Conservation (phyloP, 1,284 basidiomycete species). For the Puccinia coronata region DNA sequence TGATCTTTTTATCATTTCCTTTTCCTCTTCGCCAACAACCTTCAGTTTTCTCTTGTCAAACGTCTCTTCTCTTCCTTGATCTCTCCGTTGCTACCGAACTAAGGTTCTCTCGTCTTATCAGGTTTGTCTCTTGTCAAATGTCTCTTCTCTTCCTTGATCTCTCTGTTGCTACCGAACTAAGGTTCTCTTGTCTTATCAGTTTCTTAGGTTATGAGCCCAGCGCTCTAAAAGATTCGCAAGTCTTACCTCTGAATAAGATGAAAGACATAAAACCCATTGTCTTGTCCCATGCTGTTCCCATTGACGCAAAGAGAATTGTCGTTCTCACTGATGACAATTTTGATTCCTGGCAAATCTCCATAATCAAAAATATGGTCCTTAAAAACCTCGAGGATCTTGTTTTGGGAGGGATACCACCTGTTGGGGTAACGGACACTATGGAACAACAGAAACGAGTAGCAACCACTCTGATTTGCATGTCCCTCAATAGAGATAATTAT, state of each 20-base stretch:
- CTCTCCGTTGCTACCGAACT: no score
- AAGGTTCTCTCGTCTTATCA: no score
- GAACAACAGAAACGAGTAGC: background rate
- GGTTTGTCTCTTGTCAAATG: no score
- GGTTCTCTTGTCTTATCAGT: no score
- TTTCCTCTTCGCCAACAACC: no score
- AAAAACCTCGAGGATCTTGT: conserved; percentile 6
- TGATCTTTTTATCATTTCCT: no score
- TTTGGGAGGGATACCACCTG: background rate
- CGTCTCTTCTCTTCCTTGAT: no score
- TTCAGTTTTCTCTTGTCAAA: no score
- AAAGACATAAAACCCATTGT: background rate
- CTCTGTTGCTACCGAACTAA: no score
- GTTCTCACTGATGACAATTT: no score
- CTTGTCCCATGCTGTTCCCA: background rate
- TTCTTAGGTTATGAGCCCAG: conserved; percentile 30
- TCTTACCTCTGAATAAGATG: background rate
- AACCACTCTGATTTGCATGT: background rate
- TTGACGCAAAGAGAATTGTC: background rate
- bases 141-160: no score
- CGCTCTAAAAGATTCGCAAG: background rate
- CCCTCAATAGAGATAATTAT: background rate
- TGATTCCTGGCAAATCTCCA: background rate
- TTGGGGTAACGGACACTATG: background rate
- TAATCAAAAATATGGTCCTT: background rate